Evolutionary conservation across 768 basidiomycete species (phyloP).

Genomic region (Mycena vulgaris): DNA sequence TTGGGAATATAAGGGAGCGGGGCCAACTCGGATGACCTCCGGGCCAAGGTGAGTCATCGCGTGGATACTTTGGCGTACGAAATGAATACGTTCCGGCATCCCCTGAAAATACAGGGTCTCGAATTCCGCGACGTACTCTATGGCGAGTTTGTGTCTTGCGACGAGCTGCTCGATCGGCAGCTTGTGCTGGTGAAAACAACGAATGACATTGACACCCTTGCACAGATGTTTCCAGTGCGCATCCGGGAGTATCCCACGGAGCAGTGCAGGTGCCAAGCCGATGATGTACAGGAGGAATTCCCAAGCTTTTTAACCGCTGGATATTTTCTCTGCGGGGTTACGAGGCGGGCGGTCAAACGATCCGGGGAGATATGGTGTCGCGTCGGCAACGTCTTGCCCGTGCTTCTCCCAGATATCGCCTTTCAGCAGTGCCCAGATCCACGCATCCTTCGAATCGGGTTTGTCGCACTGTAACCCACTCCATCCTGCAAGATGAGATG

Average conservation of each 20-base stretch:
- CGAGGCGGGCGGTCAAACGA: constrained; percentile 42
- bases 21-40: constrained; percentile 39
- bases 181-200: background rate
- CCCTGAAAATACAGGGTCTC: constrained; percentile 47
- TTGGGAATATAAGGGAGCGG: background rate
- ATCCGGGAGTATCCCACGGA: too few relatives aligned
- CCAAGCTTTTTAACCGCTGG: constrained; percentile 39
- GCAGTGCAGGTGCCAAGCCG: constrained; percentile 7
- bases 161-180: constrained; percentile 19
- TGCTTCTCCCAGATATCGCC: constrained; percentile 35
- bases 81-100: constrained; percentile 43
- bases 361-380: constrained; percentile 31
- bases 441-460: constrained; percentile 39
- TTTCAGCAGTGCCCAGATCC: constrained; percentile 48
- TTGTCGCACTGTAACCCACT: constrained; percentile 35
- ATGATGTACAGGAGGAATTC: constrained; percentile 34
- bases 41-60: constrained; percentile 36
- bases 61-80: constrained; percentile 46
- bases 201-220: constrained; percentile 3
- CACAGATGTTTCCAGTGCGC: background rate
- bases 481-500: too few relatives aligned
- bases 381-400: constrained; percentile 28
- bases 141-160: constrained; percentile 26
- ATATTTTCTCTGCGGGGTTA: too few relatives aligned
- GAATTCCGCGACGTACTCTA: constrained; percentile 43